Conservation (phyloP, 805 yeast species). For the Saccharomycopsis capsularis region DNA sequence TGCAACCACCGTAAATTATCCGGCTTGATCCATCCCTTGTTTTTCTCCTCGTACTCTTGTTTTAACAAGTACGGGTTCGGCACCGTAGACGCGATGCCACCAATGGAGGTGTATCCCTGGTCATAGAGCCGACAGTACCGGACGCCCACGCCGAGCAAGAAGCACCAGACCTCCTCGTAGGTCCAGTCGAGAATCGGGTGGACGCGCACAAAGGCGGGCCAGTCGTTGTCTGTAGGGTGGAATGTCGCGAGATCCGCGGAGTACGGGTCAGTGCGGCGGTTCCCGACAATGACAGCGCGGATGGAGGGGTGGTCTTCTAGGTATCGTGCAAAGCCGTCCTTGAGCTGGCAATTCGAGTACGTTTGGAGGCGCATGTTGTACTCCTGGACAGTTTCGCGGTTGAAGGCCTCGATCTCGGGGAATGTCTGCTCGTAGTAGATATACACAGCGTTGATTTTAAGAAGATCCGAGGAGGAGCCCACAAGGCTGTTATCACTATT, state of each 20-base stretch:
- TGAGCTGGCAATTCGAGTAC: constrained; percentile 39
- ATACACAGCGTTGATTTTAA: constrained; percentile 54
- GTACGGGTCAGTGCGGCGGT: constrained; percentile 81
- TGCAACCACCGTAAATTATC: constrained; percentile 3
- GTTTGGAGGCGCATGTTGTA: constrained; percentile 48
- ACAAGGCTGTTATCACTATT: constrained; percentile 24
- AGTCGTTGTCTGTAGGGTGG: constrained; percentile 77
- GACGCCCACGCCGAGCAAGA: constrained; percentile 50
- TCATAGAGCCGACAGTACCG: constrained; percentile 75
- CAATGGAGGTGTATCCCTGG: constrained; percentile 81
- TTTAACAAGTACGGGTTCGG: constrained; percentile 56
- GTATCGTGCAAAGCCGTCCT: constrained; percentile 62
- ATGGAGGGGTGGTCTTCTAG: constrained; percentile 44
- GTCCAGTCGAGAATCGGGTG: constrained; percentile 91
- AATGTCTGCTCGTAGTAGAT: constrained; percentile 73
- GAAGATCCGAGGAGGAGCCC: constrained; percentile 23
- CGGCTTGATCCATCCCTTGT: not conserved
- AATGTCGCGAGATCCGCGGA: constrained; percentile 52
- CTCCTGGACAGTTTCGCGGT: constrained; percentile 41
- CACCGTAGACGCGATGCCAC: constrained; percentile 65
- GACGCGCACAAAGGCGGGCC: constrained; percentile 82
- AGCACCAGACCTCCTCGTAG: constrained; percentile 79
- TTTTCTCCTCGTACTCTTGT: constrained; percentile 10
- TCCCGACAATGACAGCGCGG: constrained; percentile 81
- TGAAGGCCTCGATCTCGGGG: constrained; percentile 60